Evolutionary conservation across 2,329 filamentous ascomycete species (phyloP), one percentile per base, ranked within the genome.

Genomic region (Neonectria hederae): DNA sequence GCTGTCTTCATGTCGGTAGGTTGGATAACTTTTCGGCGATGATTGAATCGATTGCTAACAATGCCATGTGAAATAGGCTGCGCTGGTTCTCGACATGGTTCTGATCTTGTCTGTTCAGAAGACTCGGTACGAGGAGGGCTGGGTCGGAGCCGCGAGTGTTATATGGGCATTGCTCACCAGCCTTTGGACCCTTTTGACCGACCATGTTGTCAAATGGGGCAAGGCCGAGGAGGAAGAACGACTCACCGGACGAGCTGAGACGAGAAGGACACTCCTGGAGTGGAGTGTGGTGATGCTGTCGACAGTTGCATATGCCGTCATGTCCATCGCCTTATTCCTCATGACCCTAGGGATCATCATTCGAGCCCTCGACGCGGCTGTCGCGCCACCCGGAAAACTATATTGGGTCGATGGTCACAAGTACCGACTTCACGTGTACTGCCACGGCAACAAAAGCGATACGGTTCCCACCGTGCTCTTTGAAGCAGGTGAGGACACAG

Each of bases 181-280:
- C 38, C 77, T 92, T 3, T 98, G 93, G 89, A 91, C 91, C 24
- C 83, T 97, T 21, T 73, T 90, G 9, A 92, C 91, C 8, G 95
- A 97, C 75, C 86, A 91, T 52, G 89, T 92, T 5, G 96, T 99
- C 9, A 87, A 91, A 73, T 97, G 93, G 91, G 96, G 95, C 61
- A 98, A 98, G 79, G 85, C 84, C 1, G 93, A 97, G 73, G 96
- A 98, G 77, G 96, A 99, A 76, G 91, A 97, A 77, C 89, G 96
- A 26, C 83, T 98, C 21, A 98, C 95, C 0, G 96, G 96, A 11
- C 91, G 95, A 14, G 87, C 91, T 30, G 95, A 99, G 81, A 93
- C 91, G 11, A 88, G 94, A 24, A 89, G 94, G 28, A 92, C 93
- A 0, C 78, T 97, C 5, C 82, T 86, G 45, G 93, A 98, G 81